Conservation (phyloP, 768 basidiomycete species). For the Cyclocybe aegerita region DNA sequence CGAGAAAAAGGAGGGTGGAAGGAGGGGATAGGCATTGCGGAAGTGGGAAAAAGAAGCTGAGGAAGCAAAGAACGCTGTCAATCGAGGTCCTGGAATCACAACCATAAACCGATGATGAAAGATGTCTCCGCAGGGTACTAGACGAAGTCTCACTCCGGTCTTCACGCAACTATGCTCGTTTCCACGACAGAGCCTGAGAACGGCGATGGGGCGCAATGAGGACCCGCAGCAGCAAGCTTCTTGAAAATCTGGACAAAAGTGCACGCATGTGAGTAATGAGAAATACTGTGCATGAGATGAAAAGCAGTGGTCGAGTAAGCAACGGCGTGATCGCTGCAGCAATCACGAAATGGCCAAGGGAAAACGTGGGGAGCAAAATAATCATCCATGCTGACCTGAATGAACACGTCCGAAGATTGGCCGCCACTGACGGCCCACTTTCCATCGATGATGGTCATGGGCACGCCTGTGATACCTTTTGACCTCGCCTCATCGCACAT, state of each 20-base stretch:
- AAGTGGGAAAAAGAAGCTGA: not conserved
- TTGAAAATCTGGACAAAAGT: conserved; percentile 40
- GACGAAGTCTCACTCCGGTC: not conserved
- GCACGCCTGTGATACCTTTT: conserved; percentile 76
- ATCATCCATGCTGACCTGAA: conserved; percentile 43
- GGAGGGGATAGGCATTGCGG: too few species aligned
- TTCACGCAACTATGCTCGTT: conserved; percentile 24
- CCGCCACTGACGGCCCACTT: conserved; percentile 79
- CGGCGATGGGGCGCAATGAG: conserved; percentile 32
- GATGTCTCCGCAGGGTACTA: not conserved
- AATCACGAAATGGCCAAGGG: not conserved
- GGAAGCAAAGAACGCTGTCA: not conserved
- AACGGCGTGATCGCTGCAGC: not conserved
- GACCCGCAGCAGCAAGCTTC: conserved; percentile 44
- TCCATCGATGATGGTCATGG: conserved; percentile 75
- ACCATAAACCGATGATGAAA: not conserved
- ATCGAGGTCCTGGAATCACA: not conserved
- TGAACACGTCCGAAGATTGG: conserved; percentile 68
- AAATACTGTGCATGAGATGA: not conserved
- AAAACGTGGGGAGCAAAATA: not conserved
- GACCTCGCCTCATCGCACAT: conserved; percentile 62
- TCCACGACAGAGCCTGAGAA: conserved; percentile 33
- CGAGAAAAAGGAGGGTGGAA: not conserved
- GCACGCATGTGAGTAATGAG: not conserved
- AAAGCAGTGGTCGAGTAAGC: not conserved